A percentile compares a stretch with the other conserved stretches of the same genome.
Evolutionary conservation across 371 early-diverging fungal genomes (phyloP).

Genomic region (Mucor racemosus): DNA sequence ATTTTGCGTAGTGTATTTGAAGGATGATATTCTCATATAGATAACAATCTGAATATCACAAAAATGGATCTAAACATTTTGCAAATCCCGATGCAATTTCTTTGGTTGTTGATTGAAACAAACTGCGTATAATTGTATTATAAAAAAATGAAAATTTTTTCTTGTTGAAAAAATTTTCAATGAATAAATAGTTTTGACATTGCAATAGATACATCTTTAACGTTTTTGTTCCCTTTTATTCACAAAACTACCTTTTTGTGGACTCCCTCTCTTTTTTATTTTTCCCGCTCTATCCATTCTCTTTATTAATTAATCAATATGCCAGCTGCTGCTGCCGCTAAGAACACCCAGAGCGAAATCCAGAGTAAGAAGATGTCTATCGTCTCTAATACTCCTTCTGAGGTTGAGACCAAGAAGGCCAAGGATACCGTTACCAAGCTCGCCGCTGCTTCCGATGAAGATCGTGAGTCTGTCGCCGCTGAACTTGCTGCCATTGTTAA

Average conservation of each 20-base stretch:
- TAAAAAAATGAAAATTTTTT: constrained; percentile 20
- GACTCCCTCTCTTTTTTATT: constrained; percentile 7
- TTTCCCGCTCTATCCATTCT: constrained; percentile 22
- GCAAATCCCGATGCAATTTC: constrained; percentile 7
- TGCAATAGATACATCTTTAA: constrained; percentile 4
- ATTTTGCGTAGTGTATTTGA: background rate
- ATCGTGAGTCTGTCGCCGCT: constrained; percentile 58
- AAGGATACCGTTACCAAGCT: constrained; percentile 50
- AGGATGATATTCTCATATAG: background rate
- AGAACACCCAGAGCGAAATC: constrained; percentile 42
- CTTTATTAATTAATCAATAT: constrained; percentile 8
- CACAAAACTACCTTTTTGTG: constrained; percentile 18
- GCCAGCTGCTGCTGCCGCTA: constrained; percentile 23
- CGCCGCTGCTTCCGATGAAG: constrained; percentile 61
- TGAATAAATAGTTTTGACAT: constrained; percentile 11
- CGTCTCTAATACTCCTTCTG: constrained; percentile 30
- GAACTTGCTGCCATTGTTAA: constrained; percentile 56
- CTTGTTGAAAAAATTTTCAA: constrained; percentile 14
- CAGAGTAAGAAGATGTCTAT: constrained; percentile 45
- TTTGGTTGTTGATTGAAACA: constrained; percentile 11
- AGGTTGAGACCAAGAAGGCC: constrained; percentile 44
- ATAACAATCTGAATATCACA: background rate
- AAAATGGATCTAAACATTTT: constrained; percentile 1
- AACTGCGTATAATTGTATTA: constrained; percentile 16
- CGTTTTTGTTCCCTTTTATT: constrained; percentile 21